A percentile compares a stretch with the other conserved stretches of the same genome.
phyloP scores from a whole-genome alignment of 441 rosid species.

The Corymbia citriodora region DNA sequence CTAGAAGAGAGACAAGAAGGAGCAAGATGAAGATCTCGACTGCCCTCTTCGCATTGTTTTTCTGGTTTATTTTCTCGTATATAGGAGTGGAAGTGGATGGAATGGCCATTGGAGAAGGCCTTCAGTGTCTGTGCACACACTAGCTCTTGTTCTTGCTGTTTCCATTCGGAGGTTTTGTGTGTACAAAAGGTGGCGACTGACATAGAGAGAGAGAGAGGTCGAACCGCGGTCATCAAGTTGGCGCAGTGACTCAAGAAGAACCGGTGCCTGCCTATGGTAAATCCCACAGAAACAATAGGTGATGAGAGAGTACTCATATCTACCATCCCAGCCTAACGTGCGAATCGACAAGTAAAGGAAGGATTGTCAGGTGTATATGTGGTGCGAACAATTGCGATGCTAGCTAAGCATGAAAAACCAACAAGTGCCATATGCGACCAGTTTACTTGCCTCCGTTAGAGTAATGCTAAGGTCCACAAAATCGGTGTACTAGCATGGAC shows the following conservation, averaged over 20 bases:
- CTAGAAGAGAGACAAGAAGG: constrained; percentile 28
- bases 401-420: constrained; percentile 11
- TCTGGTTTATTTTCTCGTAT: not conserved
- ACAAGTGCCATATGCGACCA: not conserved
- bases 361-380: not conserved
- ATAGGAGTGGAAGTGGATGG: not conserved
- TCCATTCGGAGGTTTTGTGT: not conserved
- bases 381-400: constrained; percentile 41
- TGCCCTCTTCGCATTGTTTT: not conserved
- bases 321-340: not conserved
- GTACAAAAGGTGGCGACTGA: not conserved
- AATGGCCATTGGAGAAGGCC: not conserved
- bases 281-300: not conserved
- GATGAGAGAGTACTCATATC: not conserved
- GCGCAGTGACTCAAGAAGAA: not conserved
- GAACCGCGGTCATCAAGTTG: not conserved
- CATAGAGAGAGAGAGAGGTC: not conserved
- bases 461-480: not conserved
- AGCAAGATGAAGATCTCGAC: constrained; percentile 5
- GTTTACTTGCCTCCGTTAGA: not conserved
- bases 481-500: no score
- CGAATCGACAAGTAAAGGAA: not conserved
- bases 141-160: not conserved
- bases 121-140: not conserved
- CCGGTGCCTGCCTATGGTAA: not conserved